Evolutionary conservation across 164 flowering plant genomes (phyloP), one percentile per base, ranked within the genome.

Genomic region (Cinnamomum chago): DNA sequence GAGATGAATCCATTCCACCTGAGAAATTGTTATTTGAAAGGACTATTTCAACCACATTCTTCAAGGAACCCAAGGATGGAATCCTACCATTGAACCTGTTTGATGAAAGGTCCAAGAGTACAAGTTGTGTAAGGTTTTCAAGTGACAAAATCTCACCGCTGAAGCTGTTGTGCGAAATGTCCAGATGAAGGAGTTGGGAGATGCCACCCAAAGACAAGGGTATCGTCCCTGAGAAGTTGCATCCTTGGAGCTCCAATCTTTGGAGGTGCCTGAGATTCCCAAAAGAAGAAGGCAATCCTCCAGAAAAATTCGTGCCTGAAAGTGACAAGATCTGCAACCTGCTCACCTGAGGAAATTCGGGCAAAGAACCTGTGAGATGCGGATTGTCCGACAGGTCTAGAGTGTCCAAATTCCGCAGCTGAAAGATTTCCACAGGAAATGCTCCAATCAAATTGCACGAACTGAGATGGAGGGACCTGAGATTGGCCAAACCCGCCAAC

Each of bases 11-110:
- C 22, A 88, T 68, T 52, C 70, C 30, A 74, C 88, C 88, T 28
- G 33, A 79, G 62, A 88, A 76, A 1, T 18, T 17, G 73, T 89
- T 89, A 2, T 0, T 11, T 4, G 83, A 75, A 7, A 82, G 76
- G 50, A 80, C 81, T 23, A 88, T 18, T 73, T 75, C 66, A 40
- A 35, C 73, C 14, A 89, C 80, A 27, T 71, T 40, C 2, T 50
- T 58, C 30, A 79, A 78, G 22, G 77, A 75, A 7, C 3, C 0
- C 67, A 62, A 23, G 18, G 83, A 78, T 14, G 92, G 87, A 28
- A 89, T 52, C 13, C 67, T 14, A 64, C 89, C 88, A 47, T 22
- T 79, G 68, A 88, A 78, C 0, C n/a, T 27, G 75, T 89, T 89
- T 14, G 2, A 6, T 6, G 90, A 85, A 3, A 89, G 51, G 62